These are phyloP conservation scores for Francoa sonchifolia DNA, from an alignment of 441 rosid species.

Conservation along the genomic window DNA sequence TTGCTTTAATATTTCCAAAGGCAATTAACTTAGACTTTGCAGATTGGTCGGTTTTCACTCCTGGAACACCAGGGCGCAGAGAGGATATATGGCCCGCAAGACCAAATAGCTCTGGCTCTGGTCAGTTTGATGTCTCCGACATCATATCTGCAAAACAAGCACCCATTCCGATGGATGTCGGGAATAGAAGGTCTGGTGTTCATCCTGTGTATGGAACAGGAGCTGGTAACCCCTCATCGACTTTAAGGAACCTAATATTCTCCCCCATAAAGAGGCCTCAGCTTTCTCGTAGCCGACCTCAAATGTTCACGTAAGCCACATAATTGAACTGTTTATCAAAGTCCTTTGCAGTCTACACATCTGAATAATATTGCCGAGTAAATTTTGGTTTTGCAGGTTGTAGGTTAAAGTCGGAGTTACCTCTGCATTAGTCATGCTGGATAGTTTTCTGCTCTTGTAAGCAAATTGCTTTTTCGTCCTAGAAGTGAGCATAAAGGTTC, in stretches of 20 bases:
- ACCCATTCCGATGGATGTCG: too few species aligned
- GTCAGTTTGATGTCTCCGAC: too few species aligned
- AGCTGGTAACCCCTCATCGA: conserved; percentile 50
- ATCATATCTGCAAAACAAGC: too few species aligned
- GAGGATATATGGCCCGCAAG: too few species aligned
- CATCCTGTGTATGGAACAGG: conserved; percentile 43
- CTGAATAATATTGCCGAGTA: conserved; percentile 1
- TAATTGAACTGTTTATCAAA: conserved; percentile 3
- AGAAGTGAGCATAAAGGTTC: too few species aligned
- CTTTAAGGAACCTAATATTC: conserved; percentile 67
- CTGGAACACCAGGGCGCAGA: too few species aligned
- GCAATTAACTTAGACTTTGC: conserved; percentile 68
- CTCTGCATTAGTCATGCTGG: conserved; percentile 3
- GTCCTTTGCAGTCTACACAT: not conserved
- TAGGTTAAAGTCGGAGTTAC: conserved; percentile 12
- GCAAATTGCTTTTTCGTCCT: too few species aligned
- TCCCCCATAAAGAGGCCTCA: conserved; percentile 92
- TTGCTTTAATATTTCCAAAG: conserved; percentile 35
- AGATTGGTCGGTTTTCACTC: too few species aligned
- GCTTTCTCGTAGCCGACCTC: conserved; percentile 61
- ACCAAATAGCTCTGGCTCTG: too few species aligned
- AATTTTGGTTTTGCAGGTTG: conserved; percentile 26
- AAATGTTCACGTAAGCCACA: conserved; percentile 57
- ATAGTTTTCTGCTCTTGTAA: too few species aligned
- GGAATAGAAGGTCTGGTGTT: conserved; percentile 41